phyloP scores from a whole-genome alignment of 305 asterid species.

The Solanum aculeatissimum region DNA sequence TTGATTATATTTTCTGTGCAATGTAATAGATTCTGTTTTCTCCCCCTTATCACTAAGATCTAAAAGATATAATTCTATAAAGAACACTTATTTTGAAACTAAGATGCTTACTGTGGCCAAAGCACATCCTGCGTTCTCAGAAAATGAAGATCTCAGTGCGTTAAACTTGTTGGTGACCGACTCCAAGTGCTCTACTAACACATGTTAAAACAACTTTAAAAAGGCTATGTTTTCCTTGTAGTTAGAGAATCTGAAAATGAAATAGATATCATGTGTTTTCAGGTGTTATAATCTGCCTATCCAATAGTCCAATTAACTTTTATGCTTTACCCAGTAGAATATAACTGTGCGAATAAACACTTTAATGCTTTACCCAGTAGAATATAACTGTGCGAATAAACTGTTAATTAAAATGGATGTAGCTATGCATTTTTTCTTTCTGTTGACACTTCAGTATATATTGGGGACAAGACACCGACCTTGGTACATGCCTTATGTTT shows the following conservation, averaged over 20 bases:
- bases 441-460: background rate
- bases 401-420: background rate
- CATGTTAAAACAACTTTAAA: background rate
- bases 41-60: background rate
- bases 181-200: background rate
- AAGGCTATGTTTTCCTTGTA: background rate
- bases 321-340: background rate
- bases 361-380: background rate
- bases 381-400: background rate
- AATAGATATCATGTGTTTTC: background rate
- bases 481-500: background rate
- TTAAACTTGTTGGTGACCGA: background rate
- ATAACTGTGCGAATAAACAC: background rate
- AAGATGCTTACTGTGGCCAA: background rate
- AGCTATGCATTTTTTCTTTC: background rate
- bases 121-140: background rate
- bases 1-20: background rate
- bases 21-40: background rate
- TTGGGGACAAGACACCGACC: background rate
- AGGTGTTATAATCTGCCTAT: background rate
- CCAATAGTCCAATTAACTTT: background rate
- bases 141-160: background rate
- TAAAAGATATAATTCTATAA: background rate
- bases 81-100: background rate
- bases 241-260: background rate